phyloP scores from a whole-genome alignment of 371 early-diverging fungal species.

The Circinella umbellata region DNA sequence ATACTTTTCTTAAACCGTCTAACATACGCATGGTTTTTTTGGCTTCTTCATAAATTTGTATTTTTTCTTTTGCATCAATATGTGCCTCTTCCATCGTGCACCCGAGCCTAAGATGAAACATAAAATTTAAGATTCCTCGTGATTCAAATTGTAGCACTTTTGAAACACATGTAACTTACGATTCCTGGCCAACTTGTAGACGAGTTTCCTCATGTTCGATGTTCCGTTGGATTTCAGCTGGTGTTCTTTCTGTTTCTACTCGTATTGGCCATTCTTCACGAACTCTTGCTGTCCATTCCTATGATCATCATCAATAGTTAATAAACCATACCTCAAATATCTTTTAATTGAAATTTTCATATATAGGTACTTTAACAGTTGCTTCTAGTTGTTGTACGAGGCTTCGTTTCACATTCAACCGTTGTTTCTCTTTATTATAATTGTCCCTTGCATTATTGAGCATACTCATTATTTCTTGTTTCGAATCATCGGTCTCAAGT shows the following conservation, averaged over 20 bases:
- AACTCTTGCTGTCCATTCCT: background rate
- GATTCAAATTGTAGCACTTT: no score
- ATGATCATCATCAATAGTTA: background rate
- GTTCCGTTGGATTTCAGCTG: constrained; percentile 28
- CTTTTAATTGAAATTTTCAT: background rate
- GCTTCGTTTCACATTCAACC: no score
- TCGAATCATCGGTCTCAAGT: no score
- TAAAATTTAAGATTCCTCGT: no score
- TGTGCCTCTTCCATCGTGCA: constrained; percentile 42
- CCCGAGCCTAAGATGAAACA: background rate
- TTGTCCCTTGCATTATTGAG: no score
- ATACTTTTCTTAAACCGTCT: constrained; percentile 55
- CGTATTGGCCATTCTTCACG: background rate
- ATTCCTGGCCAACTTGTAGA: background rate
- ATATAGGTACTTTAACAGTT: no score
- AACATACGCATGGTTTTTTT: constrained; percentile 54
- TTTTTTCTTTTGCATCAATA: constrained; percentile 50
- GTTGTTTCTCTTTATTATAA: no score
- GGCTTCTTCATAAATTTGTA: constrained; percentile 61
- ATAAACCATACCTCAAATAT: background rate
- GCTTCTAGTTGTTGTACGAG: no score
- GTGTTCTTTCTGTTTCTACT: background rate
- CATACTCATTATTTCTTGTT: no score
- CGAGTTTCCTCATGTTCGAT: constrained; percentile 25
- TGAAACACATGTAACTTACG: background rate